A percentile compares a stretch with the other conserved stretches of the same genome.
phyloP scores from a whole-genome alignment of 805 yeast genomes.

The Saccharomycodes ludwigii region DNA sequence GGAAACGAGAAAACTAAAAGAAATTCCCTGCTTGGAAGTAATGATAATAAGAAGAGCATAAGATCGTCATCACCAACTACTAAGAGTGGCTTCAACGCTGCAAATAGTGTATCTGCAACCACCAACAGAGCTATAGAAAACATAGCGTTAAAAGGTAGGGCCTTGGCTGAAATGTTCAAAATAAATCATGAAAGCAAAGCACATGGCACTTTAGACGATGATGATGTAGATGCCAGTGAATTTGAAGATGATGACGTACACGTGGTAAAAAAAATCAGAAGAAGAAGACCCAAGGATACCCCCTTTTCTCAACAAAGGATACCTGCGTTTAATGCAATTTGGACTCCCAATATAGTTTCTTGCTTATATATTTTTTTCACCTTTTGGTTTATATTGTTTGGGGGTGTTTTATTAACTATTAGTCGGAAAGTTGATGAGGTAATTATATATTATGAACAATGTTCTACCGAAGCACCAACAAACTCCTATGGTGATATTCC shows the following conservation, averaged over 20 bases:
- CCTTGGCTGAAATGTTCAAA: no score
- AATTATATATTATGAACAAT: constrained; percentile 62
- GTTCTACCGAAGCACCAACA: constrained; percentile 41
- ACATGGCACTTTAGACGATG: constrained; percentile 11
- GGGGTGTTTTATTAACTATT: constrained; percentile 69
- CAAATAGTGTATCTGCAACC: no score
- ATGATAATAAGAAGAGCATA: no score
- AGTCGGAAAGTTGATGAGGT: constrained; percentile 61
- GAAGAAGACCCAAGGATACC: constrained; percentile 59
- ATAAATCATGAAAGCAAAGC: not conserved
- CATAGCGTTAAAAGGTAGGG: no score
- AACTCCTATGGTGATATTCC: constrained; percentile 42
- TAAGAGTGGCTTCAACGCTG: no score
- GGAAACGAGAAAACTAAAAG: no score
- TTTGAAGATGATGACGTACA: constrained; percentile 32
- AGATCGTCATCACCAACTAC: no score
- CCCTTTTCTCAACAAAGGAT: constrained; percentile 60
- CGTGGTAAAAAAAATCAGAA: constrained; percentile 25
- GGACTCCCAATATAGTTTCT: constrained; percentile 80
- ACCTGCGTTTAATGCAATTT: constrained; percentile 58
- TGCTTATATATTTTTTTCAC: constrained; percentile 69
- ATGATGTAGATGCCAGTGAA: constrained; percentile 24
- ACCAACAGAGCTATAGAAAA: no score
- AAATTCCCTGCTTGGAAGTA: no score
- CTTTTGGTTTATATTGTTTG: constrained; percentile 78